These are phyloP conservation scores for Schwanniomyces vanrijiae DNA, from an alignment of 805 yeast species.

Conservation along the genomic window DNA sequence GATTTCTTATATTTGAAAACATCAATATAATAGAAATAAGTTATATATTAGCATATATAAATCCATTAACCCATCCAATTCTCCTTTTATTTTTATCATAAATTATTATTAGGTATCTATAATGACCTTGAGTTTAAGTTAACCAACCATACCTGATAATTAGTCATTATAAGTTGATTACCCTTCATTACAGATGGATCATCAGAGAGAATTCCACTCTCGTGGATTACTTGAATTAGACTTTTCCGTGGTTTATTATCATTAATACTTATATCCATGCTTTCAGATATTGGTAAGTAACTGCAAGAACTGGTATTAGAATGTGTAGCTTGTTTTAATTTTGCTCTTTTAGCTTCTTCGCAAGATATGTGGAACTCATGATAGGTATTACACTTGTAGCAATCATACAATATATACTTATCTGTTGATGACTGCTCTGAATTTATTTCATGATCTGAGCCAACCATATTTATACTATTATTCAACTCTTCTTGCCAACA, in stretches of 20 bases:
- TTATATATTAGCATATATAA: not conserved
- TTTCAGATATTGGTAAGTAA: not conserved
- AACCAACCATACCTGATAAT: conserved; percentile 28
- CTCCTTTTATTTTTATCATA: not conserved
- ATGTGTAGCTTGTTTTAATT: not conserved
- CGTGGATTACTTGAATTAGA: not conserved
- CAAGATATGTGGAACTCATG: conserved; percentile 7
- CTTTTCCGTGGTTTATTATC: not conserved
- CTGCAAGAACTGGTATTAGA: not conserved
- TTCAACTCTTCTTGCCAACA: conserved; percentile 16
- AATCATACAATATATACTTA: conserved; percentile 14
- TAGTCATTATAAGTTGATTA: conserved; percentile 17
- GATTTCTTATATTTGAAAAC: no score
- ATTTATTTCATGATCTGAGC: not conserved
- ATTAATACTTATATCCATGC: conserved; percentile 2
- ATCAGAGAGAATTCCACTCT: not conserved
- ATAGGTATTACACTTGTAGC: conserved; percentile 14
- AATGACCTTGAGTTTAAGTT: conserved; percentile 2
- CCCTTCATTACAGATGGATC: conserved; percentile 9
- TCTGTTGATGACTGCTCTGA: not conserved
- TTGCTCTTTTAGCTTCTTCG: not conserved
- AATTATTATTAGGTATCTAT: not conserved
- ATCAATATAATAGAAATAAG: no score
- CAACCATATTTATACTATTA: conserved; percentile 3
- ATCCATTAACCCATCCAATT: not conserved